Evolutionary conservation across 305 asterid genomes (phyloP).

Genomic region (Fraxinus nigra): DNA sequence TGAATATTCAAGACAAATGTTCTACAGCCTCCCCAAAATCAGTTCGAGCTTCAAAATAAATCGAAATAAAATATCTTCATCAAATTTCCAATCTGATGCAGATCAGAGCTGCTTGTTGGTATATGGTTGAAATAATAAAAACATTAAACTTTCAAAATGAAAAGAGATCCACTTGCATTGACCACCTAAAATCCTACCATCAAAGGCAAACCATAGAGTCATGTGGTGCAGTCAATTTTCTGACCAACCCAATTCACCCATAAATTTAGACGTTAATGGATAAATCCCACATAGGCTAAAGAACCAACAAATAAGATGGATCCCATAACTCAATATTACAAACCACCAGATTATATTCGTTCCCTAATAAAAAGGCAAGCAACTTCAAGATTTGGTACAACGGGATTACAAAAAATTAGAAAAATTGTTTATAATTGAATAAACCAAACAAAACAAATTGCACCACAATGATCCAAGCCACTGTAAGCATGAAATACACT

Average conservation of each 20-base stretch:
- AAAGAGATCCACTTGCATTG: background rate
- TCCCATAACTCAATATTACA: background rate
- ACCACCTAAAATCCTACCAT: background rate
- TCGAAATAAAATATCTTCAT: background rate
- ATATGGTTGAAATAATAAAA: background rate
- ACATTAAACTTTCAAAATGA: background rate
- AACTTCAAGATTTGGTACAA: background rate
- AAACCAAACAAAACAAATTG: slow-evolving; percentile 3
- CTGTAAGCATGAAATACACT: background rate
- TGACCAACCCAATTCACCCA: background rate
- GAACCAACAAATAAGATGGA: background rate
- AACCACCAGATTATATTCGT: background rate
- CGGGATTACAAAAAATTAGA: background rate
- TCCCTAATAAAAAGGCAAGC: background rate
- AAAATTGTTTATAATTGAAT: background rate
- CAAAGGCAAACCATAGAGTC: background rate
- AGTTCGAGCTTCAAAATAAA: background rate
- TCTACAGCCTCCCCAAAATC: background rate
- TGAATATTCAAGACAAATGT: background rate
- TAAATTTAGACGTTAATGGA: background rate
- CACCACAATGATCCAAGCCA: slow-evolving; percentile 10
- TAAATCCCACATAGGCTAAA: background rate
- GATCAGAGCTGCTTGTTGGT: background rate
- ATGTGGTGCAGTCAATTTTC: background rate
- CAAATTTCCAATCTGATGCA: background rate